Evolutionary conservation across 2,329 filamentous ascomycete species (phyloP).

Genomic region (Claviceps citrina): DNA sequence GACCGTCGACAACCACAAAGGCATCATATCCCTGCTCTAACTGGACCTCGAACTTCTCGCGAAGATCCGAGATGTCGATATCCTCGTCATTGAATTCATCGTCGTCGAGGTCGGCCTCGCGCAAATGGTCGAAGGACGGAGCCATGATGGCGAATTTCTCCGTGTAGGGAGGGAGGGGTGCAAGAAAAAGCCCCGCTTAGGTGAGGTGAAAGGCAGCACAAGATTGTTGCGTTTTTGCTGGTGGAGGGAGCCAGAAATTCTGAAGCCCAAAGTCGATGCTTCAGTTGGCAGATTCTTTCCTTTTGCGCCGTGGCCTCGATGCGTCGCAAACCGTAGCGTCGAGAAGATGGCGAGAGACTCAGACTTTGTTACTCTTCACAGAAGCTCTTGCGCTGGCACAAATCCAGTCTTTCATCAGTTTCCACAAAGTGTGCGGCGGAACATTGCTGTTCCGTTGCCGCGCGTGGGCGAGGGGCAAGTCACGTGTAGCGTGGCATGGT

Average conservation of each 20-base stretch:
- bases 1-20: conserved; percentile 89
- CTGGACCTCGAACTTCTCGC: conserved; percentile 88
- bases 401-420: conserved; percentile 25
- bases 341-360: not conserved
- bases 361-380: not conserved
- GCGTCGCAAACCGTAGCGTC: conserved; percentile 2
- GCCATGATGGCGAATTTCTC: conserved; percentile 54
- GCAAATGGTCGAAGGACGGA: conserved; percentile 73
- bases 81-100: conserved; percentile 85
- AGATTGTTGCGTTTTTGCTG: not conserved
- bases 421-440: conserved; percentile 27
- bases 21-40: conserved; percentile 91
- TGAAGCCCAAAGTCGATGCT: not conserved
- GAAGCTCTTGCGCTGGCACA: conserved; percentile 12
- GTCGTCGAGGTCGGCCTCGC: conserved; percentile 74
- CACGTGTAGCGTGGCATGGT: conserved; percentile 18
- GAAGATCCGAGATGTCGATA: conserved; percentile 86
- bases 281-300: not conserved
- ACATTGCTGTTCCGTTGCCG: conserved; percentile 24
- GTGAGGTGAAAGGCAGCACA: conserved; percentile 7
- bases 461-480: conserved; percentile 23
- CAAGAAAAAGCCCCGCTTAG: conserved; percentile 22
- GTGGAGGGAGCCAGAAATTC: not conserved
- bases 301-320: not conserved
- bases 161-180: conserved; percentile 20